Percentiles rank a stretch among this genome's conserved stretches.
These are phyloP conservation scores for Lenzites betulinus DNA, from an alignment of 768 basidiomycete species.

Conservation along the genomic window DNA sequence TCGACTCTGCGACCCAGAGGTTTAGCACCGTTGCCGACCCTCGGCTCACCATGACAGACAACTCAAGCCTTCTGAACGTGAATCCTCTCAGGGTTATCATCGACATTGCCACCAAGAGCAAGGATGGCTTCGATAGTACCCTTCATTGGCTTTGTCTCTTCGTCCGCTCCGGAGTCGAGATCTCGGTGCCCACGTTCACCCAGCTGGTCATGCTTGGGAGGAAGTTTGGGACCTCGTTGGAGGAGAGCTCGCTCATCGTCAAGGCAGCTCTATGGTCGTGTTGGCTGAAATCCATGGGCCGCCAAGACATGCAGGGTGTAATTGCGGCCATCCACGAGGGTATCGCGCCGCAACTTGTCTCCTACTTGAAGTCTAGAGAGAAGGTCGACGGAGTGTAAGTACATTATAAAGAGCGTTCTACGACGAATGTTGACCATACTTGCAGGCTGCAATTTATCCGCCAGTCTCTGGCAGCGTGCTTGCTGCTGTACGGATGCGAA, in stretches of 20 bases:
- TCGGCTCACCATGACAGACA: conserved; percentile 33
- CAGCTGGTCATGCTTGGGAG: conserved; percentile 47
- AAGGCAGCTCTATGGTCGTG: conserved; percentile 55
- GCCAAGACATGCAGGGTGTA: conserved; percentile 56
- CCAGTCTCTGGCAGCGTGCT: conserved; percentile 58
- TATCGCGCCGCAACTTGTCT: conserved; percentile 43
- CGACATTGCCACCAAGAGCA: conserved; percentile 43
- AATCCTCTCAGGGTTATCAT: conserved; percentile 61
- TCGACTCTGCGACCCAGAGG: conserved; percentile 42
- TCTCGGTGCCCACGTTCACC: conserved; percentile 53
- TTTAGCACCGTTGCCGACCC: conserved; percentile 39
- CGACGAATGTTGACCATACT: not conserved
- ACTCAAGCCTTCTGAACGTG: conserved; percentile 31
- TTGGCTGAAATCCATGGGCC: conserved; percentile 62
- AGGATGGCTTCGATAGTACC: conserved; percentile 46
- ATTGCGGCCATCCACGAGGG: conserved; percentile 51
- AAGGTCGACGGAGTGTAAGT: conserved; percentile 44
- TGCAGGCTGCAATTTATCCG: conserved; percentile 45
- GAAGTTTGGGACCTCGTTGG: conserved; percentile 41
- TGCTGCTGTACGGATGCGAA: conserved; percentile 70
- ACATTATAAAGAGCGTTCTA: not conserved
- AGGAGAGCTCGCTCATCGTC: conserved; percentile 52
- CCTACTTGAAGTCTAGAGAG: conserved; percentile 35
- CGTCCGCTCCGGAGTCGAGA: conserved; percentile 63
- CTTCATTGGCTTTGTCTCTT: conserved; percentile 64